Conservation (phyloP, 495 filamentous ascomycete genomes). For the Hypoxylon rickii region DNA sequence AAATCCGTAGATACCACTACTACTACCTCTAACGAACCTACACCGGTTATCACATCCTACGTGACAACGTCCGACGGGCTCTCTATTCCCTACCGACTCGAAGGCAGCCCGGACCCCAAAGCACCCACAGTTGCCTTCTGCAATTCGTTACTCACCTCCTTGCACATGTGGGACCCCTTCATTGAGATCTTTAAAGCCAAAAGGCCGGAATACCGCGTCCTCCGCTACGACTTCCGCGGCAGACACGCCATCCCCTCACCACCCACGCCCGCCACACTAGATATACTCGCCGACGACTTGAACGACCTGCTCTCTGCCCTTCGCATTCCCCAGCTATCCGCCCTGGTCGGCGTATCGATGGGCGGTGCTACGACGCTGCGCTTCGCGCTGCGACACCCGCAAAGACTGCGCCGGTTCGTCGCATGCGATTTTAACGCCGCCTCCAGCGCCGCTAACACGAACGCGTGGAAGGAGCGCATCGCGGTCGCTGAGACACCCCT, state of each 20-base stretch:
- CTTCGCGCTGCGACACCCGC: conserved; percentile 67
- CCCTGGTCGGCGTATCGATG: conserved; percentile 73
- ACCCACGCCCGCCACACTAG: conserved; percentile 54
- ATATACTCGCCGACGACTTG: conserved; percentile 69
- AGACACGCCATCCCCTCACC: conserved; percentile 56
- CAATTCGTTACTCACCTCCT: conserved; percentile 75
- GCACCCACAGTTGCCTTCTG: conserved; percentile 72
- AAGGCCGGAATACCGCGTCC: conserved; percentile 68
- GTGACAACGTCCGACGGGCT: conserved; percentile 70
- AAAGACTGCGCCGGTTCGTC: conserved; percentile 62
- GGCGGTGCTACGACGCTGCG: conserved; percentile 77
- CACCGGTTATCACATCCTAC: conserved; percentile 64
- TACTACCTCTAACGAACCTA: conserved; percentile 42
- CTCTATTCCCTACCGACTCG: conserved; percentile 70
- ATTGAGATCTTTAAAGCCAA: conserved; percentile 59
- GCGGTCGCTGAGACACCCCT: conserved; percentile 65
- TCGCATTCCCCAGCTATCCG: conserved; percentile 62
- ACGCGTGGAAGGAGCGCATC: conserved; percentile 77
- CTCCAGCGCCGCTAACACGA: conserved; percentile 68
- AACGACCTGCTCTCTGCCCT: conserved; percentile 61
- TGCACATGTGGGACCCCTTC: conserved; percentile 78
- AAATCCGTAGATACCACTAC: conserved; percentile 60
- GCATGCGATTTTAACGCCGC: conserved; percentile 78
- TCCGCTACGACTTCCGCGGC: conserved; percentile 73
- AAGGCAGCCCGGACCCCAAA: conserved; percentile 65